A percentile compares a stretch with the other conserved stretches of the same genome.
Conservation (phyloP, 352 stramenopile species). For the Globisporangium megalacanthum region DNA sequence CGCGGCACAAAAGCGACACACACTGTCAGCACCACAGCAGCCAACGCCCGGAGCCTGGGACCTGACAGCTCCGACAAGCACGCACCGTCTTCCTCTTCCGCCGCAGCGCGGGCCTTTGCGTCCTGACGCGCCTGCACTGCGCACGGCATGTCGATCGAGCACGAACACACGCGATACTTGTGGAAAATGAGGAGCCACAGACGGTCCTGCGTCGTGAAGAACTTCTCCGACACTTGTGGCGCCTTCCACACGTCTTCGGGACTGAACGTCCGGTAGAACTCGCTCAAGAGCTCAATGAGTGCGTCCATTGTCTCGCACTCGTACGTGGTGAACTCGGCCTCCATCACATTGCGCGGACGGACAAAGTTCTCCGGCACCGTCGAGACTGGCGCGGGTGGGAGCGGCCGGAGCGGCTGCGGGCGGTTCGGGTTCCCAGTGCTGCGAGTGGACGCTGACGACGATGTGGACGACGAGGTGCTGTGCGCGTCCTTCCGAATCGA, state of each 20-base stretch:
- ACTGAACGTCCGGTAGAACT: constrained; percentile 79
- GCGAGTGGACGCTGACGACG: constrained; percentile 26
- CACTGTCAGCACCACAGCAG: background rate
- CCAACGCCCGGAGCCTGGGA: background rate
- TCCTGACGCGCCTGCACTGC: constrained; percentile 62
- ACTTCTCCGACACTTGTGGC: constrained; percentile 73
- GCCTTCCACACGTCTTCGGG: constrained; percentile 80
- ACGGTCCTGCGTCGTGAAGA: constrained; percentile 67
- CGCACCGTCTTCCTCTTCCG: constrained; percentile 48
- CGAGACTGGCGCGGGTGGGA: constrained; percentile 12
- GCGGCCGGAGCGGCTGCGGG: constrained; percentile 12
- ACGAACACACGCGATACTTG: constrained; percentile 84
- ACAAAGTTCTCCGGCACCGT: constrained; percentile 12
- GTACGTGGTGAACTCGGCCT: constrained; percentile 72
- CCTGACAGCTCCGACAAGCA: background rate
- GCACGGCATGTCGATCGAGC: constrained; percentile 72
- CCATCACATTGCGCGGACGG: constrained; percentile 59
- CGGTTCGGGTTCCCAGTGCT: constrained; percentile 9
- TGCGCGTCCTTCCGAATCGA: constrained; percentile 8
- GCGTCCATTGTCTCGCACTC: constrained; percentile 76
- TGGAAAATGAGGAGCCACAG: constrained; percentile 83
- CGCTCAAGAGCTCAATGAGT: constrained; percentile 48
- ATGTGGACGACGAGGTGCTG: constrained; percentile 32
- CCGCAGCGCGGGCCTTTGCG: constrained; percentile 29
- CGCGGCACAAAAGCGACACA: background rate